Evolutionary conservation across 371 early-diverging fungal species (phyloP).

Genomic region (Syncephalis plumigaleata): DNA sequence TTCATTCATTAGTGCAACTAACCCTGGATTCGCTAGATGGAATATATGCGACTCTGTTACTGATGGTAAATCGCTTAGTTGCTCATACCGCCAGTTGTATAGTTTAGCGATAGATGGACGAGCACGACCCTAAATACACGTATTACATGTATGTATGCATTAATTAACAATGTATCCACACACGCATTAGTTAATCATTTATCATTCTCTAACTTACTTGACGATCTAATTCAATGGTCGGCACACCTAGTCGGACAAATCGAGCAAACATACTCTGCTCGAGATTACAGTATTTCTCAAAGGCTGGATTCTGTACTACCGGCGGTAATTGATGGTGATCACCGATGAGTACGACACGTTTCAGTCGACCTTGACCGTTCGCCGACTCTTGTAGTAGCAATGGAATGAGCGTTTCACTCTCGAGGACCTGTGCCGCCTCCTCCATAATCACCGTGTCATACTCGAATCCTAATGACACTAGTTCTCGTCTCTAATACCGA

Average conservation of each 20-base stretch:
- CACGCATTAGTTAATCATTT: neutral
- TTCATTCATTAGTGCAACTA: neutral
- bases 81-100: conserved; percentile 66
- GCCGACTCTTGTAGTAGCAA: conserved; percentile 61
- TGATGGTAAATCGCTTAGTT: conserved; percentile 37
- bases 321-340: conserved; percentile 95
- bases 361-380: conserved; percentile 36
- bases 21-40: conserved; percentile 57
- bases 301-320: conserved; percentile 68
- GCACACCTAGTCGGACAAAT: conserved; percentile 79
- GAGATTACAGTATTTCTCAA: conserved; percentile 73
- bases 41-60: conserved; percentile 19
- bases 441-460: conserved; percentile 94
- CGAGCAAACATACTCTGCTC: conserved; percentile 85
- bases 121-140: conserved; percentile 56
- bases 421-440: conserved; percentile 93
- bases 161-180: neutral
- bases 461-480: conserved; percentile 69
- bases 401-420: conserved; percentile 91
- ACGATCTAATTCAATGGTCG: conserved; percentile 57
- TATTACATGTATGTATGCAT: conserved; percentile 10
- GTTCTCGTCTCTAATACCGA: conserved; percentile 38
- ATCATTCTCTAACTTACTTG: conserved; percentile 17
- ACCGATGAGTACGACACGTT: conserved; percentile 89
- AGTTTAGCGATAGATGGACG: conserved; percentile 61